Evolutionary conservation across 2,329 filamentous ascomycete species (phyloP).

Genomic region (Didymella arachidicola): DNA sequence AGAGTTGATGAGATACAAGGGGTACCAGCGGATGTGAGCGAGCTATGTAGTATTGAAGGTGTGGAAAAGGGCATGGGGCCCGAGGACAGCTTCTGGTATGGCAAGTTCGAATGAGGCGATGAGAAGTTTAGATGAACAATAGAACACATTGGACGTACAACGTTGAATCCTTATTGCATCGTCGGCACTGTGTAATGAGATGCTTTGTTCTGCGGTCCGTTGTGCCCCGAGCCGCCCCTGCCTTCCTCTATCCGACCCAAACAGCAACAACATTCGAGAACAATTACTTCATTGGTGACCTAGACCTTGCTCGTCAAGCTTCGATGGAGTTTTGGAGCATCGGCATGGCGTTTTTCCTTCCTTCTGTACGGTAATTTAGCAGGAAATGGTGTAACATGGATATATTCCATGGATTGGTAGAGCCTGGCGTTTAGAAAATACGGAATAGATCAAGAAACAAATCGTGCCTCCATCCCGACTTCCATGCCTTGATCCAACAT

Average conservation of each 20-base stretch:
- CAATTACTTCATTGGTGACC: not conserved
- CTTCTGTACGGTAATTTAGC: too few relatives aligned
- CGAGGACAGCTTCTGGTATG: slow-evolving; percentile 59
- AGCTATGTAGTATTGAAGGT: slow-evolving; percentile 58
- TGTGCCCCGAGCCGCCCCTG: not conserved
- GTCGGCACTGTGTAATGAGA: not conserved
- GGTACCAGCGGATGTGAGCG: slow-evolving; percentile 56
- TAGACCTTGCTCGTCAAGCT: not conserved
- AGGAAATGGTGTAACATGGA: too few relatives aligned
- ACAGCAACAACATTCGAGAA: not conserved
- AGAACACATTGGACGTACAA: not conserved
- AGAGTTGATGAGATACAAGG: slow-evolving; percentile 57
- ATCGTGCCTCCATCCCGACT: not conserved
- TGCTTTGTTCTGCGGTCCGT: slow-evolving; percentile 2
- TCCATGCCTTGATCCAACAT: not conserved
- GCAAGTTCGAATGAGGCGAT: slow-evolving; percentile 25
- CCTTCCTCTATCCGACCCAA: not conserved
- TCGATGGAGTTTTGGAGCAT: too few relatives aligned
- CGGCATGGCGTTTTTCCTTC: too few relatives aligned
- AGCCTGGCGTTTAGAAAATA: too few relatives aligned
- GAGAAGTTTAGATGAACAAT: not conserved
- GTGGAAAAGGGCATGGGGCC: slow-evolving; percentile 56
- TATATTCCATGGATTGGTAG: too few relatives aligned
- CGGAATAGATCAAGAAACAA: too few relatives aligned
- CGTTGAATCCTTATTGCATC: not conserved